A percentile compares a stretch with the other conserved stretches of the same genome.
Conservation (phyloP, 768 basidiomycete genomes). For the Podaxis pistillaris region DNA sequence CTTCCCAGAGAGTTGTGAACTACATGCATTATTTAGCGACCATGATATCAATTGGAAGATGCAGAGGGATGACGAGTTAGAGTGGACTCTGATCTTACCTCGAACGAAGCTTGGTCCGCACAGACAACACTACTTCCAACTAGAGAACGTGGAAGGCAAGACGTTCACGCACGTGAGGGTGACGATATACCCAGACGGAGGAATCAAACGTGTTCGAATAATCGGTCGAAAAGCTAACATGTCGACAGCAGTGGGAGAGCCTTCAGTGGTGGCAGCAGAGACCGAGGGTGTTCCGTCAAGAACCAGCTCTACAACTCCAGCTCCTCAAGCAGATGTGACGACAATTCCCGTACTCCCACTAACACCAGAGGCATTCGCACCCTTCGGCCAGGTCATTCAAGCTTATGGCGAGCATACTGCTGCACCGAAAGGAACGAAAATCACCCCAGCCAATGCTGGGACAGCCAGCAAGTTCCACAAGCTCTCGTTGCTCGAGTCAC, state of each 20-base stretch:
- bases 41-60: conserved; percentile 37
- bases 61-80: conserved; percentile 35
- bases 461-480: conserved; percentile 94
- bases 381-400: conserved; percentile 91
- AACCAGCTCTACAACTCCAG: not conserved
- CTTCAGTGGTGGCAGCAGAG: not conserved
- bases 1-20: conserved; percentile 85
- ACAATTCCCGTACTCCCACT: conserved; percentile 62
- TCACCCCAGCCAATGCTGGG: conserved; percentile 85
- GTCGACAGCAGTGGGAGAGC: conserved; percentile 6
- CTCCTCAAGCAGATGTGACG: conserved; percentile 14
- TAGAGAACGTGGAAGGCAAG: conserved; percentile 58
- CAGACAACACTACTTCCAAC: conserved; percentile 84
- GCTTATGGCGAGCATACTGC: conserved; percentile 70
- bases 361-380: conserved; percentile 81
- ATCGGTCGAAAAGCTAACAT: conserved; percentile 51
- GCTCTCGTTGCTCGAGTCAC: conserved; percentile 65
- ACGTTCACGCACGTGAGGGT: conserved; percentile 82
- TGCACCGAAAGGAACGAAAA: conserved; percentile 64
- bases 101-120: conserved; percentile 85
- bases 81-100: conserved; percentile 76
- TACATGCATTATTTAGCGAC: conserved; percentile 55
- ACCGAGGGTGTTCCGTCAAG: not conserved
- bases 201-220: conserved; percentile 89
- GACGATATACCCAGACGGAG: conserved; percentile 93